Base-by-base conservation (phyloP, 495 filamentous ascomycete genomes). In the Hypoxylon perforatum region DNA sequence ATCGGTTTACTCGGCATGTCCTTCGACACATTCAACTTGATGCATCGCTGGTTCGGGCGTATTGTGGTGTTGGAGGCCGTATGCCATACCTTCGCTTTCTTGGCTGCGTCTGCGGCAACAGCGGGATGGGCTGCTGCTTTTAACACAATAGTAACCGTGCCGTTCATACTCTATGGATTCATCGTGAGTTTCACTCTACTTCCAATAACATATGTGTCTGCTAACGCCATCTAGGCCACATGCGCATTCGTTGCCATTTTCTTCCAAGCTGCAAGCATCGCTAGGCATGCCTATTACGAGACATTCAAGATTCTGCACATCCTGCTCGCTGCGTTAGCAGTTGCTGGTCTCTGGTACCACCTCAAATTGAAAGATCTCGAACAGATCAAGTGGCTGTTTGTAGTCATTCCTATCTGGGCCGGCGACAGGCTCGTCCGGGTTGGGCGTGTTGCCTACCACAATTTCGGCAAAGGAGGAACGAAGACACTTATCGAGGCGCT, bases 1-100 rank as follows among this genome's bases (percentile, higher is more conserved):
- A 97, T 97, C 63, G 74, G 81, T 5, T 76, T 96, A 12, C 82
- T 97, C 66, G 87, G 87, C 23, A 88, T 98, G 77, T 94, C 92
- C 75, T 99, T 97, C 77, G 96, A 99, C 79, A 97, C 94, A 0
- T 97, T 93, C 83, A 98, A 97, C 76, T 82, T 97, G 23, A 78
- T 98, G 25, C 95, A 99, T 76, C 89, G 95, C 36, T 99, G 95
- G 94, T 88, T 98, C 55, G 95, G 94, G 19, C 90, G 95, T 17
- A 88, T 97, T 19, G 87, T 96, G 6, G 88, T 91, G 17, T 44
- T 94, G 12, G 91, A 99, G 75, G 81, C 88, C 4, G 41, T 97
- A 47, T 81, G 88, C 11, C 95, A 98, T 73, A 90, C 90, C 3
- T 30, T 79, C 38, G 87, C 88, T 45, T 96, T 60, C 58, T 87